Evolutionary conservation across 2,329 filamentous ascomycete species (phyloP).

Genomic region (Dothidotthia symphoricarpi): DNA sequence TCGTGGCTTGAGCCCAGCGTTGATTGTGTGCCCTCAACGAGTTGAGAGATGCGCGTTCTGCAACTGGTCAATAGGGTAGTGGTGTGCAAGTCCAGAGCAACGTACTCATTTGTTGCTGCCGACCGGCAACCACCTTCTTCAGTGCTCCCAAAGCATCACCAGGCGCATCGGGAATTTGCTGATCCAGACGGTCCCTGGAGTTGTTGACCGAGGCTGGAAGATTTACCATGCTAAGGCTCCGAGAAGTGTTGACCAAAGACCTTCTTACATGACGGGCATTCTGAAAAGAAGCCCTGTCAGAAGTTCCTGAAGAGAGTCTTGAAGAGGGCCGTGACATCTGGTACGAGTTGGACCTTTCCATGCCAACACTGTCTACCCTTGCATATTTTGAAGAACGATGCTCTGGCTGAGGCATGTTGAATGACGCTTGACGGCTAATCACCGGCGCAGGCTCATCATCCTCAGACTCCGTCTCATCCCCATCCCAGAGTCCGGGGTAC

Average conservation of each 20-base stretch:
- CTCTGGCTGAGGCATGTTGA: conserved; percentile 32
- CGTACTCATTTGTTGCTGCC: conserved; percentile 39
- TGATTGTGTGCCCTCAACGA: conserved; percentile 47
- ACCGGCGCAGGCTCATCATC: conserved; percentile 33
- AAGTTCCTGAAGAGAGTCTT: conserved; percentile 28
- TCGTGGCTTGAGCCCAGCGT: conserved; percentile 47
- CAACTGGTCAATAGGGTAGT: conserved; percentile 14
- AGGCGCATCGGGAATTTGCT: conserved; percentile 31
- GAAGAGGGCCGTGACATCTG: conserved; percentile 37
- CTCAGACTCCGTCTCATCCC: conserved; percentile 42
- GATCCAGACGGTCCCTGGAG: conserved; percentile 19
- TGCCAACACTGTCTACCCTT: conserved; percentile 30
- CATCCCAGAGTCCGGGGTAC: conserved; percentile 48
- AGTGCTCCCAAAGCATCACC: conserved; percentile 44
- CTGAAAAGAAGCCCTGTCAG: conserved; percentile 36
- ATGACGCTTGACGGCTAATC: conserved; percentile 39
- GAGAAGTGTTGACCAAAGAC: conserved; percentile 22
- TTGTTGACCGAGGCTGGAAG: conserved; percentile 28
- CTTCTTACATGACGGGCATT: conserved; percentile 24
- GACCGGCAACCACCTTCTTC: conserved; percentile 42
- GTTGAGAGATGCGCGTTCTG: conserved; percentile 36
- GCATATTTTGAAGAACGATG: conserved; percentile 40
- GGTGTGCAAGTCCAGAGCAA: background rate
- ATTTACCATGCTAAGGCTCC: conserved; percentile 37
- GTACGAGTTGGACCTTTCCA: conserved; percentile 31